These are phyloP conservation scores for Capsella rubella DNA, from an alignment of 441 rosid genomes.

Conservation along the genomic window DNA sequence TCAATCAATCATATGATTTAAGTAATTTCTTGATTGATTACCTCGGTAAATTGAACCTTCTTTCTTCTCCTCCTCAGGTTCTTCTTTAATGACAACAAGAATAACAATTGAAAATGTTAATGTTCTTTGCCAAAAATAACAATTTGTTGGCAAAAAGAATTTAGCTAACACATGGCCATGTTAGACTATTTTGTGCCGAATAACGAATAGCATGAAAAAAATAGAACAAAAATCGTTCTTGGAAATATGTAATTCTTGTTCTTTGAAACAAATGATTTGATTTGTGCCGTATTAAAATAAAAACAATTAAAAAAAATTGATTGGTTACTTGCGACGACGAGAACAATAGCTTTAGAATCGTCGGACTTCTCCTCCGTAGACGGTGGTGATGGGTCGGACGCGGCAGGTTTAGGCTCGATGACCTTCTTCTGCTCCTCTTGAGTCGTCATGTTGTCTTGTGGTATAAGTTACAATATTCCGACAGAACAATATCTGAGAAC, in stretches of 20 bases:
- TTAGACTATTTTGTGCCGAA: too few species aligned
- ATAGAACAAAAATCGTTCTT: too few species aligned
- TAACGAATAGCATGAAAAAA: too few species aligned
- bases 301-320: neutral
- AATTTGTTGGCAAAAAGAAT: neutral
- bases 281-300: too few species aligned
- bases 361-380: constrained; percentile 55
- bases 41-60: constrained; percentile 40
- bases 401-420: neutral
- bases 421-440: constrained; percentile 36
- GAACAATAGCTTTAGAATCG: constrained; percentile 53
- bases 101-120: neutral
- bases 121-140: neutral
- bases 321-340: constrained; percentile 55
- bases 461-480: constrained; percentile 1
- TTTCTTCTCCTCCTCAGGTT: constrained; percentile 36
- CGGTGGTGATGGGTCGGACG: constrained; percentile 15
- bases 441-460: constrained; percentile 36
- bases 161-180: neutral
- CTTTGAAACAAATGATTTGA: too few species aligned
- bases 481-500: neutral
- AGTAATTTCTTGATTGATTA: constrained; percentile 10
- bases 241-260: too few species aligned
- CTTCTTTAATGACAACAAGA: constrained; percentile 25
- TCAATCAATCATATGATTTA: neutral